phyloP scores from a whole-genome alignment of 169 alveolate species.

The Fabrea salina region DNA sequence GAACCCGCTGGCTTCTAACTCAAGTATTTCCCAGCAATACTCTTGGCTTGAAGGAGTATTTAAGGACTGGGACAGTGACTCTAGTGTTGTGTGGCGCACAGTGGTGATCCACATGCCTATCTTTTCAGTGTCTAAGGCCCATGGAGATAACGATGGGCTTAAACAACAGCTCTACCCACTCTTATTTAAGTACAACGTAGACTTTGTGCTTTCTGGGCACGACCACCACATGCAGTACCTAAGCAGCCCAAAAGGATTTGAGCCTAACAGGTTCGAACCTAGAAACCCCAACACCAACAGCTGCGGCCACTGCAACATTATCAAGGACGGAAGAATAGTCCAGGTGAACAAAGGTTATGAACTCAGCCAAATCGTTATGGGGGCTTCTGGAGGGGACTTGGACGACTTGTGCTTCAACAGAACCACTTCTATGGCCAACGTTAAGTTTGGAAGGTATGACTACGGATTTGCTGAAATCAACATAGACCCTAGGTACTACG shows the following conservation, averaged over 20 bases:
- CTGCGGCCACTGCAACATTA: not conserved
- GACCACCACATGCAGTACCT: slow-evolving; percentile 1
- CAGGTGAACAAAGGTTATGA: not conserved
- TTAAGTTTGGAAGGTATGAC: not conserved
- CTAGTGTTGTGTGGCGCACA: not conserved
- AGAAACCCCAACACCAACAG: too few species aligned
- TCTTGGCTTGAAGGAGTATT: not conserved
- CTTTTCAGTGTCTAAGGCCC: not conserved
- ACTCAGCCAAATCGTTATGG: not conserved
- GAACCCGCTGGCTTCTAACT: not conserved
- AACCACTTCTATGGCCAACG: slow-evolving; percentile 1
- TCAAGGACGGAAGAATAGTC: not conserved
- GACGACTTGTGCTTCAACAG: not conserved
- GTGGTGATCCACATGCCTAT: slow-evolving; percentile 22
- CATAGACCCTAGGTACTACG: too few species aligned
- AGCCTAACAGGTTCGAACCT: not conserved
- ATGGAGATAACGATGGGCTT: slow-evolving; percentile 20
- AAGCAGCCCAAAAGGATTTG: not conserved
- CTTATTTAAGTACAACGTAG: not conserved
- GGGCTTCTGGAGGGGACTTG: not conserved
- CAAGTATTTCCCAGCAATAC: not conserved
- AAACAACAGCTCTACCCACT: slow-evolving; percentile 8
- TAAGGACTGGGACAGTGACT: not conserved
- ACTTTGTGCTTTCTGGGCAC: slow-evolving; percentile 16
- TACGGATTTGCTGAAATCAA: slow-evolving; percentile 7